Percentiles rank a stretch among this genome's conserved stretches.
phyloP scores from a whole-genome alignment of 768 basidiomycete species.

The Mycena albidolilacea region DNA sequence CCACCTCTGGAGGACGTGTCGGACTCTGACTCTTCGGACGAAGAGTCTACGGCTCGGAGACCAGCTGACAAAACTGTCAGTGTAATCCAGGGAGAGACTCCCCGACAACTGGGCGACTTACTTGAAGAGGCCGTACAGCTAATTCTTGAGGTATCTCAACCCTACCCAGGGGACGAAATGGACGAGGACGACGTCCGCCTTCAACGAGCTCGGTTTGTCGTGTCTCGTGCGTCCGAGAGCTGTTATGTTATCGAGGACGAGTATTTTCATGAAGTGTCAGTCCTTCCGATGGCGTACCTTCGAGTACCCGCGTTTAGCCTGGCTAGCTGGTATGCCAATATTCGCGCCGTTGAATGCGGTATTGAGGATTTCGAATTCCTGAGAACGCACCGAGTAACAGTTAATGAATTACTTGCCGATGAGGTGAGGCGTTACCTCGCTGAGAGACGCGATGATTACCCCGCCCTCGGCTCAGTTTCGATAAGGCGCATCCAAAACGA shows the following conservation, averaged over 20 bases:
- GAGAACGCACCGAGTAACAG: background rate
- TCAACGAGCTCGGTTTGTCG: background rate
- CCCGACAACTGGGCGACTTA: background rate
- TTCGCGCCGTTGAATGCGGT: background rate
- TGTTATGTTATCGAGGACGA: slow-evolving; percentile 7
- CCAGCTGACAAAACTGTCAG: no score
- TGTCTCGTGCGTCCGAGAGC: background rate
- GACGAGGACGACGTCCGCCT: background rate
- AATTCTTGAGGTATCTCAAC: slow-evolving; percentile 2
- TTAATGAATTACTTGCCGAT: background rate
- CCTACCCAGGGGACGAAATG: slow-evolving; percentile 11
- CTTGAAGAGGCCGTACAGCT: background rate
- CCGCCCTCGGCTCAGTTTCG: background rate
- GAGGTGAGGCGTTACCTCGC: slow-evolving; percentile 10
- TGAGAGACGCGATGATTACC: background rate
- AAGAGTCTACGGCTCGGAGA: no score
- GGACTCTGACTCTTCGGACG: background rate
- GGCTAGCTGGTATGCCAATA: background rate
- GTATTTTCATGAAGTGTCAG: slow-evolving; percentile 9
- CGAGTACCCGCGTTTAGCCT: slow-evolving; percentile 6
- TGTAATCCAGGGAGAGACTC: no score
- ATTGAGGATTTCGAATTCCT: background rate
- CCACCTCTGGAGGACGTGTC: background rate
- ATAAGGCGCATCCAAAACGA: background rate
- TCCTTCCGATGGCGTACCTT: slow-evolving; percentile 8